Conservation (phyloP, 2,329 filamentous ascomycete genomes). For the Trichoderma pleuroti region DNA sequence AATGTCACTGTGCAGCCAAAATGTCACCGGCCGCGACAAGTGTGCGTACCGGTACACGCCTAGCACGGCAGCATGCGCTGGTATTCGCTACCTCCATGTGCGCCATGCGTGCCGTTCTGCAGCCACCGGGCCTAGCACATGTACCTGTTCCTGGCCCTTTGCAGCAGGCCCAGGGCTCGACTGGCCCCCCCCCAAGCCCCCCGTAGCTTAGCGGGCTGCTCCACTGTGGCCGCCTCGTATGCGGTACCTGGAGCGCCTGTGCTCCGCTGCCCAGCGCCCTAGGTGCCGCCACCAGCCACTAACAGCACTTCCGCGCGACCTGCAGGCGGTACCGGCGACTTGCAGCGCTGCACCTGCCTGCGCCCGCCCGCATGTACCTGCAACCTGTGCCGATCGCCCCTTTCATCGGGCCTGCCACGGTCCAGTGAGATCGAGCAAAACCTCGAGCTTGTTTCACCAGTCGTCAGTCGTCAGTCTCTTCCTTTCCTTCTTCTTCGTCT, state of each 20-base stretch:
- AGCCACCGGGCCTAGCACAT: neutral
- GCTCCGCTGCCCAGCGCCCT: neutral
- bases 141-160: neutral
- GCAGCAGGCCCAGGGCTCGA: neutral
- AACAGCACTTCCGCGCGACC: neutral
- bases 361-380: neutral
- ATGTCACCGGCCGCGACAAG: neutral
- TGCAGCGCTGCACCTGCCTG: neutral
- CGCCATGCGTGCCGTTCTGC: neutral
- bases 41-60: neutral
- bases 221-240: slow-evolving; percentile 18
- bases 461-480: slow-evolving; percentile 1
- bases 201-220: slow-evolving; percentile 8
- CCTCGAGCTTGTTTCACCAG: neutral
- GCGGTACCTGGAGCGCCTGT: slow-evolving; percentile 5
- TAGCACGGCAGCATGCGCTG: neutral
- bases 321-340: neutral
- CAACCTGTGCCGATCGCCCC: slow-evolving; percentile 7
- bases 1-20: neutral
- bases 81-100: neutral
- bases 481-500: slow-evolving; percentile 5
- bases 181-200: no score
- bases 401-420: slow-evolving; percentile 7
- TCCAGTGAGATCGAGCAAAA: slow-evolving; percentile 1
- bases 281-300: neutral